These are phyloP conservation scores for Penicillium sp. DNA, from an alignment of 2,329 filamentous ascomycete species.

Conservation along the genomic window DNA sequence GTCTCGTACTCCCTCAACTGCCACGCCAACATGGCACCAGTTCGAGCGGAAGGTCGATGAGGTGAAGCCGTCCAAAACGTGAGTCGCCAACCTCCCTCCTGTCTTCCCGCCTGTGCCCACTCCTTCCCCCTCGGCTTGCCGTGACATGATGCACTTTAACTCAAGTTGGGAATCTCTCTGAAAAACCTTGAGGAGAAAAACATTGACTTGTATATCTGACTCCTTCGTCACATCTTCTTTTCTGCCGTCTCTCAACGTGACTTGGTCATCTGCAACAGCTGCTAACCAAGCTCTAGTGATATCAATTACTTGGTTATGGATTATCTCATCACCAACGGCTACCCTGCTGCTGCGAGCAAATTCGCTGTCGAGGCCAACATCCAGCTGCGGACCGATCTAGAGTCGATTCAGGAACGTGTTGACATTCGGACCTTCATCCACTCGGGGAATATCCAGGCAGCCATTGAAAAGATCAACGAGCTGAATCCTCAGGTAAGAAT, in stretches of 20 bases:
- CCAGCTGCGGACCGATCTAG: conserved; percentile 71
- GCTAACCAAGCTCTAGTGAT: conserved; percentile 66
- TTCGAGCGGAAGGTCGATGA: conserved; percentile 85
- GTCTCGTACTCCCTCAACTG: conserved; percentile 73
- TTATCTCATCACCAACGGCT: conserved; percentile 95
- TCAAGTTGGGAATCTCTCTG: conserved; percentile 99
- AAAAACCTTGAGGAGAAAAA: conserved; percentile 88
- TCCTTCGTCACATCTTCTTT: conserved; percentile 31
- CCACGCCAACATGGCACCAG: conserved; percentile 71
- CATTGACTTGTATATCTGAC: conserved; percentile 79
- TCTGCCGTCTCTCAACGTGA: conserved; percentile 8
- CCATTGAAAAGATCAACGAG: conserved; percentile 87
- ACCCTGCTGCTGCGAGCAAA: conserved; percentile 87
- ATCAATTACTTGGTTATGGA: conserved; percentile 96
- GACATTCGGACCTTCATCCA: conserved; percentile 86
- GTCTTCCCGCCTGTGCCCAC: conserved; percentile 7
- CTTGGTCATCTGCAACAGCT: conserved; percentile 15
- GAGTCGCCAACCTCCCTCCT: conserved; percentile 51
- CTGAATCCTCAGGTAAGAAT: conserved; percentile 83
- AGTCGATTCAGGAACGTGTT: conserved; percentile 77
- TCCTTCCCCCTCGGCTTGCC: conserved; percentile 24
- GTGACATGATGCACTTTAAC: conserved; percentile 76
- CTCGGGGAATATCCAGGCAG: conserved; percentile 80
- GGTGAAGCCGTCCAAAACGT: conserved; percentile 89
- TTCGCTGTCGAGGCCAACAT: conserved; percentile 95